These are phyloP conservation scores for Ophiostoma novo-ulmi DNA, from an alignment of 2,329 filamentous ascomycete genomes.

Conservation along the genomic window DNA sequence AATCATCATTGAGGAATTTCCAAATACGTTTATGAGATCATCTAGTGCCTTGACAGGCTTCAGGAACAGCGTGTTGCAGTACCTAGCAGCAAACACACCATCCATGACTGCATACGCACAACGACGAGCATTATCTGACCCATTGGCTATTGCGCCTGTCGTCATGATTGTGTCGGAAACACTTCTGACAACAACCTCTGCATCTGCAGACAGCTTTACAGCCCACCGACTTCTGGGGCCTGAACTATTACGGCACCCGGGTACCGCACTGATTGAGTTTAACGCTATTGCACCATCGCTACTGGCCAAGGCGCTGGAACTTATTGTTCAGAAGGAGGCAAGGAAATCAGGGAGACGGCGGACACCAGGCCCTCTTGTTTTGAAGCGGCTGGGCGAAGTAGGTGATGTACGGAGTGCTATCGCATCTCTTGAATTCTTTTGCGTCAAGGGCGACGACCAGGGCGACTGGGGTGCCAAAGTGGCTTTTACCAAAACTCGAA, in stretches of 20 bases:
- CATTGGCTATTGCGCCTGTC: slow-evolving; percentile 60
- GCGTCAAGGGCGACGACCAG: slow-evolving; percentile 70
- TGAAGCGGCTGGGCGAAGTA: slow-evolving; percentile 75
- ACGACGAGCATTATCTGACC: slow-evolving; percentile 29
- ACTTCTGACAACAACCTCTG: slow-evolving; percentile 75
- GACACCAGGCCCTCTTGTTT: slow-evolving; percentile 71
- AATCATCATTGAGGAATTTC: slow-evolving; percentile 77
- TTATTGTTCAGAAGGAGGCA: slow-evolving; percentile 80
- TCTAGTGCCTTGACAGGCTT: slow-evolving; percentile 65
- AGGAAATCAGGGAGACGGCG: slow-evolving; percentile 67
- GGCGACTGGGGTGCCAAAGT: slow-evolving; percentile 72
- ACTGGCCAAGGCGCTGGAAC: slow-evolving; percentile 75
- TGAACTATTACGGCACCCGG: slow-evolving; percentile 76
- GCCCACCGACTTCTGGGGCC: slow-evolving; percentile 84
- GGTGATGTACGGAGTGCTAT: slow-evolving; percentile 92
- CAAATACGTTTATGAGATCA: slow-evolving; percentile 64
- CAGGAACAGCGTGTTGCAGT: slow-evolving; percentile 67
- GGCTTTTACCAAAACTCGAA: slow-evolving; percentile 64
- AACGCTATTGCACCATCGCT: slow-evolving; percentile 86
- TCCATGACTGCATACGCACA: slow-evolving; percentile 46
- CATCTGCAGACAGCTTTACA: slow-evolving; percentile 85
- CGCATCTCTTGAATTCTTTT: slow-evolving; percentile 87
- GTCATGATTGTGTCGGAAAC: slow-evolving; percentile 92
- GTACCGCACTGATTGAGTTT: slow-evolving; percentile 78
- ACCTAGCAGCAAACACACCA: slow-evolving; percentile 63